These are phyloP conservation scores for Chlamydomonas sp. DNA, from an alignment of 139 green algal species.

Conservation along the genomic window DNA sequence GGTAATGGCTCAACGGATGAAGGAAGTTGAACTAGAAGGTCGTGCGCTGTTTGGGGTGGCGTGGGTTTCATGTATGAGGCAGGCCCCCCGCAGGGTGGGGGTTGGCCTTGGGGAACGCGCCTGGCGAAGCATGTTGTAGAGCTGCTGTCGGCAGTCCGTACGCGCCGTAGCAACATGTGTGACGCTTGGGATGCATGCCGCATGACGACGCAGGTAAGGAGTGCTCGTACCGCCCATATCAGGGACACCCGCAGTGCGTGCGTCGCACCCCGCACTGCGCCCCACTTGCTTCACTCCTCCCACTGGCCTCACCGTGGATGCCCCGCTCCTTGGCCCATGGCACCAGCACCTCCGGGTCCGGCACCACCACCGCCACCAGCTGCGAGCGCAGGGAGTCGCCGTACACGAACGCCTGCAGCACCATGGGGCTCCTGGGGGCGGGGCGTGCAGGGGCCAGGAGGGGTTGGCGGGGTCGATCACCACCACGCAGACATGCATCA, in stretches of 20 bases:
- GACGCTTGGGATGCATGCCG: no score
- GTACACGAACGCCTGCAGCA: slow-evolving; percentile 91
- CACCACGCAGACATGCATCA: background rate
- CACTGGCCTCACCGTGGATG: slow-evolving; percentile 27
- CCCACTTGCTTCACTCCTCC: background rate
- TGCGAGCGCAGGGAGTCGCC: slow-evolving; percentile 84
- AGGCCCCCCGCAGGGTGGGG: no score
- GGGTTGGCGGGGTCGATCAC: background rate
- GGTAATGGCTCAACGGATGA: background rate
- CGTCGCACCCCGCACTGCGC: slow-evolving; percentile 24
- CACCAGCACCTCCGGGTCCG: slow-evolving; percentile 90
- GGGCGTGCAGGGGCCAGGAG: background rate
- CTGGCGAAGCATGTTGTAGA: no score
- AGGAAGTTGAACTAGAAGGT: background rate
- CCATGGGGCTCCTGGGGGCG: slow-evolving; percentile 65
- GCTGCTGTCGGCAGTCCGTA: no score
- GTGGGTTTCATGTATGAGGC: no score
- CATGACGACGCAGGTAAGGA: no score
- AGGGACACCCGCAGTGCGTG: no score
- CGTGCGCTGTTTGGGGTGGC: no score
- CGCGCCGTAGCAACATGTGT: no score
- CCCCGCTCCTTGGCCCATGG: slow-evolving; percentile 84
- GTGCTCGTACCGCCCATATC: no score
- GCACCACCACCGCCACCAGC: slow-evolving; percentile 92
- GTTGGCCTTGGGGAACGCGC: no score